Evolutionary conservation across 2,329 filamentous ascomycete species (phyloP).

Genomic region (Intubia oerlemansii): DNA sequence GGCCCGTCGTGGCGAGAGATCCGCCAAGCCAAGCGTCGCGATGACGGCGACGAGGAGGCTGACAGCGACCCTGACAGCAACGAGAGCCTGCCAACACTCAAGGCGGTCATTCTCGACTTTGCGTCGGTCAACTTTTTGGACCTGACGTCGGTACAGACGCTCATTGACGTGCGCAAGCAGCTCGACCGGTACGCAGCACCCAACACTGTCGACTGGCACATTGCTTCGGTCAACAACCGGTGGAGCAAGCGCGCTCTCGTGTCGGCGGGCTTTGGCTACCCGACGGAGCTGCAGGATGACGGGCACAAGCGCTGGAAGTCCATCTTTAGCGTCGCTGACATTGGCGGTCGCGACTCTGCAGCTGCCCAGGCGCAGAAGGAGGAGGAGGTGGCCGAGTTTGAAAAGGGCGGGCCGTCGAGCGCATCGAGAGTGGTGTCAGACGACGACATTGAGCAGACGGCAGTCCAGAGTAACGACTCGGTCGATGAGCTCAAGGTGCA

Average conservation of each 20-base stretch:
- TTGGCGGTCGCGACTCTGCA: constrained; percentile 48
- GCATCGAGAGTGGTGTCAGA: constrained; percentile 5
- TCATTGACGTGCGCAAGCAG: constrained; percentile 31
- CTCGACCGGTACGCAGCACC: constrained; percentile 30
- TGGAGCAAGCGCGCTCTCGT: constrained; percentile 36
- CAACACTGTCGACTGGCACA: constrained; percentile 27
- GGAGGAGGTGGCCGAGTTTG: constrained; percentile 12
- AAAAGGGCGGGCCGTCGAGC: too few relatives aligned
- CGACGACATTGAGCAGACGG: constrained; percentile 10
- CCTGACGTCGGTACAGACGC: constrained; percentile 32
- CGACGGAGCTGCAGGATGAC: constrained; percentile 30
- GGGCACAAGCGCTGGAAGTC: constrained; percentile 61
- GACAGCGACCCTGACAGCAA: constrained; percentile 7
- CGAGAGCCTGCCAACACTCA: constrained; percentile 13
- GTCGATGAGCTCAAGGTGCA: constrained; percentile 12
- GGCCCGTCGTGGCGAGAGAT: constrained; percentile 52
- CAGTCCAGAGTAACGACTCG: constrained; percentile 5
- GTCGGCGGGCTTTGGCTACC: constrained; percentile 35
- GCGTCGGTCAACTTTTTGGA: constrained; percentile 34
- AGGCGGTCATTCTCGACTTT: constrained; percentile 35
- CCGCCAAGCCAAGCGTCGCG: constrained; percentile 12
- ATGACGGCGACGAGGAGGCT: constrained; percentile 7
- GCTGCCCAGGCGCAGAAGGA: constrained; percentile 44
- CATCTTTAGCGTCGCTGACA: constrained; percentile 85
- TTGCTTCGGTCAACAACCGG: constrained; percentile 30